Evolutionary conservation across 2,329 filamentous ascomycete genomes (phyloP).

Genomic region (Trichoderma lentiforme): DNA sequence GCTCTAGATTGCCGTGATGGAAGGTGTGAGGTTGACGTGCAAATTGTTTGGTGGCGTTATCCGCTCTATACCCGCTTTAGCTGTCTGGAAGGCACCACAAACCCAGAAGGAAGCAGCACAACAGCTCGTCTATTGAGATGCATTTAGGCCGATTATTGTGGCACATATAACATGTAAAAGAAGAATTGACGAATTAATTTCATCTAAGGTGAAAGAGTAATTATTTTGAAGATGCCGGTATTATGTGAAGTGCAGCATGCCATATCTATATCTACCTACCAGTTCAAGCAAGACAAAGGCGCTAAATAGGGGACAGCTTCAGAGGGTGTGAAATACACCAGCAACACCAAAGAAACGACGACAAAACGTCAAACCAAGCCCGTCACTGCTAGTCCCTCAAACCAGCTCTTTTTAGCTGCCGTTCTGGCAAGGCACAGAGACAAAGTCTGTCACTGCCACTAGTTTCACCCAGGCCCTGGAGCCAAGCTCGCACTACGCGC

Average conservation of each 20-base stretch:
- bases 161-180: neutral
- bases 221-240: neutral
- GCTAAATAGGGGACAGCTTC: neutral
- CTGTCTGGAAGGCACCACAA: neutral
- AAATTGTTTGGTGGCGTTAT: constrained; percentile 4
- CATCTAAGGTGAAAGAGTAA: neutral
- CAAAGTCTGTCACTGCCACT: neutral
- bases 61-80: neutral
- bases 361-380: neutral
- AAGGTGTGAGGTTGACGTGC: neutral
- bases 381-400: neutral
- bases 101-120: too few species aligned
- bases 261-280: neutral
- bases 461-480: neutral
- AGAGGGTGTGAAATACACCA: neutral
- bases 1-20: neutral
- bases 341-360: neutral
- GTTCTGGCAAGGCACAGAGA: neutral
- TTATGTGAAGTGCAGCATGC: neutral
- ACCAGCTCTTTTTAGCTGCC: neutral
- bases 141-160: neutral
- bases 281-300: neutral
- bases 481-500: neutral
- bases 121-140: neutral
- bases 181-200: neutral